Evolutionary conservation across 1,284 basidiomycete species (phyloP).

Genomic region (Sanguinoderma infundibulare): DNA sequence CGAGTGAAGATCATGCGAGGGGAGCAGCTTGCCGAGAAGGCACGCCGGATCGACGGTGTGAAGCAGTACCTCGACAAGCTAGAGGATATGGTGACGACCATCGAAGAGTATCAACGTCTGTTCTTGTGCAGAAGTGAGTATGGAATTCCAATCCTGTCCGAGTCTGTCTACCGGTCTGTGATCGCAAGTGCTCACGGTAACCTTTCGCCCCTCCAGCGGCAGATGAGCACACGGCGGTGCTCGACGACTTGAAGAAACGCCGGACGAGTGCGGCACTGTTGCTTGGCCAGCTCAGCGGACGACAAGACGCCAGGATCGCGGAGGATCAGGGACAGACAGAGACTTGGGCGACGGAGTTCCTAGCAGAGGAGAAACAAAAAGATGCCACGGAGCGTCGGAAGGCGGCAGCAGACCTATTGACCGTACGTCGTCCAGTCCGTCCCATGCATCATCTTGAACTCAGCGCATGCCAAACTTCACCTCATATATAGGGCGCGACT

Average conservation of each 20-base stretch:
- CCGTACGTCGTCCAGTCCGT: background rate
- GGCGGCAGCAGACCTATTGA: background rate
- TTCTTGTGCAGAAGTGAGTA: background rate
- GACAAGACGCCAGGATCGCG: background rate
- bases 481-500: background rate
- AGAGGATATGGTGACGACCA: background rate
- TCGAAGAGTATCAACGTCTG: background rate
- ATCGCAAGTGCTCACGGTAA: background rate
- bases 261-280: background rate
- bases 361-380: background rate
- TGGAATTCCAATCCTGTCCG: too few relatives aligned
- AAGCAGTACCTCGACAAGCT: background rate
- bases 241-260: background rate
- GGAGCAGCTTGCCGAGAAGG: background rate
- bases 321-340: background rate
- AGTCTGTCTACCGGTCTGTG: too few relatives aligned
- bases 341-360: background rate
- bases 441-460: background rate
- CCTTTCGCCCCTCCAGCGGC: background rate
- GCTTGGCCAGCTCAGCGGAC: background rate
- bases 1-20: background rate
- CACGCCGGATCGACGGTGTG: background rate
- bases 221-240: background rate
- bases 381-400: background rate
- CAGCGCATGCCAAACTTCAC: background rate